A percentile compares a stretch with the other conserved stretches of the same genome.
Evolutionary conservation across 139 green algal genomes (phyloP).

Genomic region (Asterochloris erici): DNA sequence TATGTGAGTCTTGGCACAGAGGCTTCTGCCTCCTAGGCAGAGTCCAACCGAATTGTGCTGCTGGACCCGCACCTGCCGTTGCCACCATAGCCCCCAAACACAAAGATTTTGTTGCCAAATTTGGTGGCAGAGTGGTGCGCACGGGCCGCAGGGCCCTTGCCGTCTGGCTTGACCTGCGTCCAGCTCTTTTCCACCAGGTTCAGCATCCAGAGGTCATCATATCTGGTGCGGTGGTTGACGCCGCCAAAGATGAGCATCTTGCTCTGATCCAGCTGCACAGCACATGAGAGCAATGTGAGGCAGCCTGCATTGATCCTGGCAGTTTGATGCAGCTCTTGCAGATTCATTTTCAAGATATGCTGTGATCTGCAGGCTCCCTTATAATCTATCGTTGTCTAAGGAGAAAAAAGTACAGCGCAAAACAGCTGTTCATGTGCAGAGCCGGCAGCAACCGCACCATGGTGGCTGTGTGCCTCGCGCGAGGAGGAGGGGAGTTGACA

Average conservation of each 20-base stretch:
- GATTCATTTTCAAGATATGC: neutral
- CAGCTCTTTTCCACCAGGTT: slow-evolving; percentile 56
- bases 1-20: too few species aligned
- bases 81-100: slow-evolving; percentile 75
- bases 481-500: slow-evolving; percentile 42
- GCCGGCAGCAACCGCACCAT: slow-evolving; percentile 31
- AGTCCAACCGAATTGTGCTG: slow-evolving; percentile 46
- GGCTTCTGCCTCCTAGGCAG: too few species aligned
- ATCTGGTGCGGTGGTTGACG: slow-evolving; percentile 66
- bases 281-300: neutral
- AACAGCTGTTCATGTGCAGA: neutral
- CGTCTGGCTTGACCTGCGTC: slow-evolving; percentile 39
- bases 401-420: neutral
- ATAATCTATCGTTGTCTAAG: neutral
- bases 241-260: slow-evolving; percentile 76
- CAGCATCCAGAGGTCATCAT: slow-evolving; percentile 79
- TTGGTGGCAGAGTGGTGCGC: slow-evolving; percentile 75
- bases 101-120: slow-evolving; percentile 51
- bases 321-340: neutral
- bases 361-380: neutral
- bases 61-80: neutral
- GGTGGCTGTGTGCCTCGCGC: slow-evolving; percentile 64
- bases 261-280: slow-evolving; percentile 56
- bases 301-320: neutral
- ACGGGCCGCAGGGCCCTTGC: slow-evolving; percentile 47